Evolutionary conservation across 2,329 filamentous ascomycete genomes (phyloP), one percentile per base, ranked within the genome.

Genomic region (Fusarium sterilihyphosum): DNA sequence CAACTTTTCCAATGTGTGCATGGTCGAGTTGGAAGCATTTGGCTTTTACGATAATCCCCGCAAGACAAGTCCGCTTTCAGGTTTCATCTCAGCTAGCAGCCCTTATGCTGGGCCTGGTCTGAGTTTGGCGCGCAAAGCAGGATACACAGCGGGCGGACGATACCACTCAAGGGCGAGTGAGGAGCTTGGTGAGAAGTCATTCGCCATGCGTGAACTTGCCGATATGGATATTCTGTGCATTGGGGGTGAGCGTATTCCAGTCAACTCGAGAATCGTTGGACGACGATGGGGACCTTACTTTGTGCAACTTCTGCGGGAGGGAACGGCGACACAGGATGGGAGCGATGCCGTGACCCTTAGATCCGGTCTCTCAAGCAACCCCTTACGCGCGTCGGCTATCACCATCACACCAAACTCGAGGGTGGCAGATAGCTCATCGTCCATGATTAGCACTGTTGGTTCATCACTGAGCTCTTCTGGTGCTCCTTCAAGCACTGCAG

Each of bases 201-300:
- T 98, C 71, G 88, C 88, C 3, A 86, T 97, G 80, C 90, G 91
- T n/a, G 96, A 98, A 82, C 86, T 99, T 64, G 90, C 94, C 6
- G 96, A 99, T 78, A 99, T 99, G 96, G 96, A 98, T 79, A 94
- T 99, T 67, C 87, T 98, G 35, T 96, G 96, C 60, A 92, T 98
- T 47, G 93, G 93, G 26, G 96, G 96, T 29, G 96, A 98, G 81
- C 91, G 95, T 24, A 94, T 98, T 75, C 94, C 96, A 0, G 93
- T 98, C 75, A 99, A 97, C 82, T 98, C 96, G 12, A 91, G 95
- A 65, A 90, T 99, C 22, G 88, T 98, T 22, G 92, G 93, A 16
- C 90, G 94, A 35, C 88, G 96, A 80, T 99, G 96, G 96, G 96
- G 96, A 0, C 94, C 95, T 1, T 98, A 97, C 81, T 98, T 99